Evolutionary conservation across 345 rosid species (phyloP).

Genomic region (Odontarrhena argentea): DNA sequence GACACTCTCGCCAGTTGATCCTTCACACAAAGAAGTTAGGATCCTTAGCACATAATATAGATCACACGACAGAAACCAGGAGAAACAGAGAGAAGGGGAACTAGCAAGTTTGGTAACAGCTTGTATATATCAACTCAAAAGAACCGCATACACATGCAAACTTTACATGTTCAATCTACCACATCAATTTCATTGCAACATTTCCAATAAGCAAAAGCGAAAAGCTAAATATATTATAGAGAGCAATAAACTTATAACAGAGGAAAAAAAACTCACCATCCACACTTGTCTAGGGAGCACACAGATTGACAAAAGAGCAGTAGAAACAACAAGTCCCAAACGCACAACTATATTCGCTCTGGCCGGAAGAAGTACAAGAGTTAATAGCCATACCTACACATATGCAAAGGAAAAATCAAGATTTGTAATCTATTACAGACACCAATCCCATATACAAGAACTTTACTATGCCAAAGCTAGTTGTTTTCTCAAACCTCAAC

Average conservation of each 20-base stretch:
- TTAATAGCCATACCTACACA: conserved; percentile 88
- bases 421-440: not conserved
- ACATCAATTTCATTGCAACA: conserved; percentile 14
- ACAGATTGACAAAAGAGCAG: conserved; percentile 67
- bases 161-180: not conserved
- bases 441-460: not conserved
- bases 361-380: conserved; percentile 87
- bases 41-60: conserved; percentile 24
- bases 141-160: not conserved
- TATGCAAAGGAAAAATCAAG: conserved; percentile 14
- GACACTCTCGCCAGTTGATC: conserved; percentile 95
- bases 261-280: conserved; percentile 55
- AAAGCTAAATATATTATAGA: not conserved
- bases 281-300: conserved; percentile 73
- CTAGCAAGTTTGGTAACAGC: not conserved
- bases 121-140: not conserved
- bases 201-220: not conserved
- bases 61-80: not conserved
- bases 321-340: conserved; percentile 65
- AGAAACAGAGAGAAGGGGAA: not conserved
- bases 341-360: conserved; percentile 77
- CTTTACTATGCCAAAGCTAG: conserved; percentile 1
- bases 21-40: conserved; percentile 42
- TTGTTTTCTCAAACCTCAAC: not conserved
- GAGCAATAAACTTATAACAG: conserved; percentile 6